Base-by-base conservation (phyloP, 2,329 filamentous ascomycete genomes). In the Aspergillus felis region DNA sequence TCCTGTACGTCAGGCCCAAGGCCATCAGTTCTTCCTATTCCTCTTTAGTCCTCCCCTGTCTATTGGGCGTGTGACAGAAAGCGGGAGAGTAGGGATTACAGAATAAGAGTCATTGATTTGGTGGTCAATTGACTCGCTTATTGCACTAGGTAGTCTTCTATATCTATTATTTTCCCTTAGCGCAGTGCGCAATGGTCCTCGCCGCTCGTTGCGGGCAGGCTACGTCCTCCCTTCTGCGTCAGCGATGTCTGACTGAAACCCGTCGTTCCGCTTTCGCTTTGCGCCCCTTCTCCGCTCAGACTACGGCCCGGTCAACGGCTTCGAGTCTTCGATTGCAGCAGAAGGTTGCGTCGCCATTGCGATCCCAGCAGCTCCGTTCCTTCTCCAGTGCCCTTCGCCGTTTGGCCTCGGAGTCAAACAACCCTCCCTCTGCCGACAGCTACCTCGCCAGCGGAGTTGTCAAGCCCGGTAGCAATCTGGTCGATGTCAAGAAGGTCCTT, bases 401-500 rank as follows among this genome's bases (percentile, higher is more conserved):
- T 54, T 64, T 77, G 60, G 71, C 70, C 55, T 61, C 72, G 42
- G 76, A 79, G 63, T 77, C 82, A 50, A 84, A 94, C 76, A 80
- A 86, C 64, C 88, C 90, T 53, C 91, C 92, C 56, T 90, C 89
- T 71, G 85, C 92, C 54, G 87, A 92, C 78, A 90, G 92, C 61
- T 96, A 96, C 77, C 81, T 97, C 67, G 87, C 91, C 72, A 96
- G 91, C 78, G 92, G 92, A 67, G 89, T 87, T 59, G 87, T 97
- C 72, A 89, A 92, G 75, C 87, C 84, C 58, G 83, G 88, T 57
- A 84, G 84, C 69, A 83, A 93, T 68, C 80, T 90, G 55, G 88
- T 97, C 52, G 86, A 96, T 73, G 92, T 97, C 64, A 96, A 96
- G 82, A 97, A 97, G 81, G 93, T 97, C 53, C 81, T 97, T 61